A percentile compares a stretch with the other conserved stretches of the same genome.
Evolutionary conservation across 164 flowering plant genomes (phyloP).

Genomic region (Nymphaea colorata): DNA sequence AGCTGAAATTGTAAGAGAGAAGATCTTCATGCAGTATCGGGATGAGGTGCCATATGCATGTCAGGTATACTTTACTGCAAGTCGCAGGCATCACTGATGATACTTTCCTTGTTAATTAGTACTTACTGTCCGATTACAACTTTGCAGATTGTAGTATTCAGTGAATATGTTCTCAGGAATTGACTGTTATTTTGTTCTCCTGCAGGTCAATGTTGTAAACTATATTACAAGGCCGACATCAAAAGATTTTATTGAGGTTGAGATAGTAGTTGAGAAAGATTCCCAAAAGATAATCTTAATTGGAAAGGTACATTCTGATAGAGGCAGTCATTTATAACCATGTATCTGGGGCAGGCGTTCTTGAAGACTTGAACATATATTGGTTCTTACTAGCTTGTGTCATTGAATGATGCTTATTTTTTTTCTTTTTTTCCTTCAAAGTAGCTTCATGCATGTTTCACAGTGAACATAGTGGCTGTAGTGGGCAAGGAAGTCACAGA

Average conservation of each 20-base stretch:
- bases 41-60: conserved; percentile 97
- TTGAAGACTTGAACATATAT: too few relatives aligned
- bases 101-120: background rate
- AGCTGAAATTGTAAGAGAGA: conserved; percentile 91
- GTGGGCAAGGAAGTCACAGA: too few relatives aligned
- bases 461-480: too few relatives aligned
- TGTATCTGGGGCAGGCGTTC: too few relatives aligned
- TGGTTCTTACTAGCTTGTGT: too few relatives aligned
- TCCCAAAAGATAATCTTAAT: conserved; percentile 91
- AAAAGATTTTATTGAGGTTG: conserved; percentile 91
- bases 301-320: conserved; percentile 54
- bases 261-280: conserved; percentile 80
- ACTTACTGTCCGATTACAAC: too few relatives aligned
- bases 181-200: background rate
- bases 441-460: too few relatives aligned
- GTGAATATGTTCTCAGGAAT: background rate
- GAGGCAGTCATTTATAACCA: too few relatives aligned
- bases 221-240: conserved; percentile 80
- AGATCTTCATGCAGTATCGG: conserved; percentile 87
- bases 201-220: conserved; percentile 82
- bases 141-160: background rate
- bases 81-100: background rate
- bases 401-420: too few relatives aligned
- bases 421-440: too few relatives aligned
- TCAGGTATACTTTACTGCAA: conserved; percentile 41